A percentile compares a stretch with the other conserved stretches of the same genome.
Conservation (phyloP, 768 basidiomycete genomes). For the Suillus luteus region DNA sequence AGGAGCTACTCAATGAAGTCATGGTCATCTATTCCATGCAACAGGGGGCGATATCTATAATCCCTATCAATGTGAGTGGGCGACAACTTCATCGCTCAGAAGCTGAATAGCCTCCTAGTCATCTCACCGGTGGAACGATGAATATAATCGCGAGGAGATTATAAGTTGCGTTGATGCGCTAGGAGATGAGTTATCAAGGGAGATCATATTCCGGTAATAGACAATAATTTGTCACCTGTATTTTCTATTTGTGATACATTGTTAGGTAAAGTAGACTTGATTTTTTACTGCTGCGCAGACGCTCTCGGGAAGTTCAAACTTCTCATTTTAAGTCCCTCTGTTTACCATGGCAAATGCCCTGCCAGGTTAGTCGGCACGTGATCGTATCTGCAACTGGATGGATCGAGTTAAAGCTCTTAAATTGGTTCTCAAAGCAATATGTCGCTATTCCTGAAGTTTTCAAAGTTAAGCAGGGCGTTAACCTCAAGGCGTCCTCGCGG, state of each 20-base stretch:
- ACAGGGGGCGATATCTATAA: slow-evolving; percentile 22
- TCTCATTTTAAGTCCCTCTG: background rate
- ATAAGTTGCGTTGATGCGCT: slow-evolving; percentile 46
- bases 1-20: slow-evolving; percentile 22
- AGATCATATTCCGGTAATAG: slow-evolving; percentile 40
- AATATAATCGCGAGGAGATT: slow-evolving; percentile 36
- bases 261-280: background rate
- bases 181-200: slow-evolving; percentile 43
- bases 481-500: background rate
- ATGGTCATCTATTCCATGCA: slow-evolving; percentile 30
- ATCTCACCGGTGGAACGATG: slow-evolving; percentile 31
- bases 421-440: background rate
- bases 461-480: background rate
- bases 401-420: background rate
- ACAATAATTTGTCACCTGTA: background rate
- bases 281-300: background rate
- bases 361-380: background rate
- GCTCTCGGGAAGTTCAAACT: background rate
- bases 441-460: background rate
- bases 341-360: too few relatives aligned
- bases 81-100: background rate
- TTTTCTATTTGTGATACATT: background rate
- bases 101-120: slow-evolving; percentile 21
- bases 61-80: slow-evolving; percentile 29
- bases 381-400: background rate